Base-by-base conservation (phyloP, 169 alveolate genomes). In the Besnoitia besnoiti region DNA sequence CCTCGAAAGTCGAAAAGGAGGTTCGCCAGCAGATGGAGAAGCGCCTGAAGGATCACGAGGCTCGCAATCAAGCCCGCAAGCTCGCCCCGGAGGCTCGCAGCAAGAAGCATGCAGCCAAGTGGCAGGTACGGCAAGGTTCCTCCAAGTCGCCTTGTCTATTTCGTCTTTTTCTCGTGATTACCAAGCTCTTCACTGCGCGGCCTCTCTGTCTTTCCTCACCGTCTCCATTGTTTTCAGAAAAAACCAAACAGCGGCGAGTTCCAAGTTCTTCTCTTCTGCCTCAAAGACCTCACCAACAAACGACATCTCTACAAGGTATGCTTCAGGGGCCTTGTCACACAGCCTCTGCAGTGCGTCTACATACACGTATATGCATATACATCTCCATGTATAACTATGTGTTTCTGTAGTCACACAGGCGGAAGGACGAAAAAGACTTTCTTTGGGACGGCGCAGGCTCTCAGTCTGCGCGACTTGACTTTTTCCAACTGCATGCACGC, bases 11-110 rank as follows among this genome's bases (percentile, higher is more conserved):
- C 50, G 99, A 97, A 92, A 79, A 90, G 87, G 95, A 94, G 92
- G 98, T 97, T 49, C 95, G 97, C 39, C 93, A 96, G 89, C 98
- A 97, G 90, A 97, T 97, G 97, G 97, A 95, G 73, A 98, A 97
- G 94, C 95, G 99, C 46, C 95, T 96, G 89, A 91, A 92, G 89
- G 89, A 89, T 85, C 99, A 97, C 94, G 98, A 95, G 91, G 76
- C 93, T 77, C 94, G 97, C 47, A 97, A 97, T 91, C 95, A 94
- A 77, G 95, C 95, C 80, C 93, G 98, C 49, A 96, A 97, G 91
- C 95, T 96, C 55, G 95, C 95, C 24, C 96, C 96, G 33, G 98
- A 96, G 67, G 97, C 94, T 80, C 93, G 95, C 85, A 93, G 96
- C 44, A 95, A 96, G 88, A 97, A 97, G 89, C 95, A 97, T 51